Base-by-base conservation (phyloP, 805 yeast genomes). In the Millerozyma acaciae region DNA sequence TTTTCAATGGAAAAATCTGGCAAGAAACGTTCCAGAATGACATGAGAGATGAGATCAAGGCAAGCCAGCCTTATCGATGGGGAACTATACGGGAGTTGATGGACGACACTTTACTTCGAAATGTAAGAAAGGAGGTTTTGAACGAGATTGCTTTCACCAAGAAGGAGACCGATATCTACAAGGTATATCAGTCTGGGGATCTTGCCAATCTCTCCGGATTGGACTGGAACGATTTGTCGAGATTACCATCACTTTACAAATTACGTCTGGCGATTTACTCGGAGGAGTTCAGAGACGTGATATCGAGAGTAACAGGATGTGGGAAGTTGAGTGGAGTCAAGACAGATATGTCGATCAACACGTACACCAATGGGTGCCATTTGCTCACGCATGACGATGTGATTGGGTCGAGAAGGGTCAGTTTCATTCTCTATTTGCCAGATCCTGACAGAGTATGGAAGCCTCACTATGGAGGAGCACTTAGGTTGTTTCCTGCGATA, bases 81-180 rank as follows among this genome's bases (percentile, higher is more conserved):
- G 97, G 97, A 2, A 78, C 88, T 9, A 82, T 93, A 30, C 68
- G 65, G 15, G 73, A 78, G 21, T 63, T 93, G 29, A 70, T 93
- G 25, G 76, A 89, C 52, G 95, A 90, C 43, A 75, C 78, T 2
- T 61, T 94, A 23, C 62, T 93, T 34, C 66, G 93, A 41, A 71
- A 74, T 19, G 97, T 94, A 2, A 73, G 97, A 31, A 75, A 76
- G 37, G 98, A 93, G 56, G 88, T 94, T 16, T 73, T 85, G 43
- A 62, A 70, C 2, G 83, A 88, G 50, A 81, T 93, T 40, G 93
- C 85, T 27, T 93, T 94, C 67, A 88, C 97, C 7, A 78, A 80
- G 47, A 93, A 94, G 57, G 99, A 94, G 58, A 93, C 99, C 0
- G 99, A 93, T 54, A 93, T 93, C 42, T 93, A 93, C 60, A 89